Percentiles rank a stretch among this genome's conserved stretches.
Conservation (phyloP, 306 rosid genomes). For the Heteromeles arbutifolia region DNA sequence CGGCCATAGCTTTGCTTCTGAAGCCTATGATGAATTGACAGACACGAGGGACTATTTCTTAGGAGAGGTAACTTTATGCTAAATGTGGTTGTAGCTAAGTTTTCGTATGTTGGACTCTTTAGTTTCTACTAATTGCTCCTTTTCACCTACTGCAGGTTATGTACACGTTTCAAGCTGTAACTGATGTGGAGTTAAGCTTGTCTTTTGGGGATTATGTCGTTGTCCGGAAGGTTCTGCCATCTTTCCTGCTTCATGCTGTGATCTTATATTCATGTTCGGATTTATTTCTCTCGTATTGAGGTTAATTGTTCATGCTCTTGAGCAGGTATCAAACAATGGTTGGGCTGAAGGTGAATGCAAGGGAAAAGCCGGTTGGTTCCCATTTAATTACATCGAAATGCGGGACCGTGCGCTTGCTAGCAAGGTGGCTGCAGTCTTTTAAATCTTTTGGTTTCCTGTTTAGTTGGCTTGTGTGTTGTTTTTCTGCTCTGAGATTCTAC, state of each 20-base stretch:
- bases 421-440: constrained; percentile 75
- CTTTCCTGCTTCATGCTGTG: neutral
- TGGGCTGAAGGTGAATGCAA: constrained; percentile 95
- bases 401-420: constrained; percentile 77
- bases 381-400: constrained; percentile 65
- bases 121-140: neutral
- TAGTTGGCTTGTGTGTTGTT: neutral
- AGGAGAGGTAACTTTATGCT: constrained; percentile 61
- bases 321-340: constrained; percentile 69
- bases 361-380: constrained; percentile 92
- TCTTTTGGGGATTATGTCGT: constrained; percentile 66
- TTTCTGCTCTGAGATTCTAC: neutral
- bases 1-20: constrained; percentile 60
- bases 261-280: neutral
- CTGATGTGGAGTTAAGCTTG: constrained; percentile 75
- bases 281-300: neutral
- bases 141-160: constrained; percentile 34
- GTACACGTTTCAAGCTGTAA: constrained; percentile 59
- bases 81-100: neutral
- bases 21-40: constrained; percentile 49
- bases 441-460: neutral
- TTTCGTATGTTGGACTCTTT: neutral
- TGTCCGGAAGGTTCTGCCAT: constrained; percentile 53
- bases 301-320: neutral
- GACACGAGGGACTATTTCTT: constrained; percentile 67